Conservation (phyloP, 2,329 filamentous ascomycete species). For the Diaporthe ampelina region DNA sequence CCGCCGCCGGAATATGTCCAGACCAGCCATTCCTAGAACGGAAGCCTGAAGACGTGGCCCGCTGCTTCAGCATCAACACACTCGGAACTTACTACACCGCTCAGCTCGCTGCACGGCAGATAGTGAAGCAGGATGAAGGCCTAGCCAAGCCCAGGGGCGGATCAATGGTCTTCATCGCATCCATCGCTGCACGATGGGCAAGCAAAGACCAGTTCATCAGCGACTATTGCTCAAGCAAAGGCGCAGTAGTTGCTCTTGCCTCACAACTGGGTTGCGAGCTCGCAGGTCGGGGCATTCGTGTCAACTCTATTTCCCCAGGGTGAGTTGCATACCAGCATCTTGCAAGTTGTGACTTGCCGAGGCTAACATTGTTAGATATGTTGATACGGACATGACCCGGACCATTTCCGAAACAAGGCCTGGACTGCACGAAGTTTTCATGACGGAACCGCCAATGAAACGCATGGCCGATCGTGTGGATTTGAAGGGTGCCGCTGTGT, state of each 20-base stretch:
- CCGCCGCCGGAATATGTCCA: background rate
- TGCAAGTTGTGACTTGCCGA: background rate
- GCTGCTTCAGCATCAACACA: constrained; percentile 48
- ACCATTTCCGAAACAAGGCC: constrained; percentile 48
- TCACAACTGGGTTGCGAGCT: constrained; percentile 54
- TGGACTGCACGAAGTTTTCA: constrained; percentile 52
- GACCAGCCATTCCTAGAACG: background rate
- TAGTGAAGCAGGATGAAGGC: constrained; percentile 49
- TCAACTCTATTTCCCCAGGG: constrained; percentile 54
- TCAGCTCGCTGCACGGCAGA: constrained; percentile 52
- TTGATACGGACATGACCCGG: constrained; percentile 52
- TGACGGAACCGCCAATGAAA: constrained; percentile 55
- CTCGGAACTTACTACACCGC: constrained; percentile 53
- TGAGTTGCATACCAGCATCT: constrained; percentile 39
- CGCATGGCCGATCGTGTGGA: constrained; percentile 55
- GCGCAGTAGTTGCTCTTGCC: constrained; percentile 60
- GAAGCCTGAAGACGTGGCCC: constrained; percentile 40
- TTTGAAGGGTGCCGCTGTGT: constrained; percentile 56
- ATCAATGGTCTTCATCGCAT: constrained; percentile 52
- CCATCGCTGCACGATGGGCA: constrained; percentile 50
- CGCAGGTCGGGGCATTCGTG: constrained; percentile 48
- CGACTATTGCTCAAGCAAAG: constrained; percentile 62
- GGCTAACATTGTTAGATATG: constrained; percentile 46
- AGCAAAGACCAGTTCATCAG: constrained; percentile 50
- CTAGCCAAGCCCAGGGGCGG: constrained; percentile 46